Base-by-base conservation (phyloP, 2,329 filamentous ascomycete species). In the Thelonectria olida region DNA sequence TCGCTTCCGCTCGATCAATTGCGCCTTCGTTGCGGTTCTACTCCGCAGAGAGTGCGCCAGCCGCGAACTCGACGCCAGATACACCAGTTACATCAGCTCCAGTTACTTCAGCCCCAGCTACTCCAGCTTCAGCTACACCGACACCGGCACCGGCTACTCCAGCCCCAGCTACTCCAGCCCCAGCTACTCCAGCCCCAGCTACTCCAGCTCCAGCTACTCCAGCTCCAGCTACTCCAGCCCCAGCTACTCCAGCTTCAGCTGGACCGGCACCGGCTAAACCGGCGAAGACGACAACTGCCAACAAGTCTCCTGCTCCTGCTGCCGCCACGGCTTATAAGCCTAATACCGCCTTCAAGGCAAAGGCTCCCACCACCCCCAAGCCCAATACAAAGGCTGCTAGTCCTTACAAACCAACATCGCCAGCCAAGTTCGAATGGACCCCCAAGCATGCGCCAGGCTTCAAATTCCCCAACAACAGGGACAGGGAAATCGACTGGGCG, bases 401-500 rank as follows among this genome's bases (percentile, higher is more conserved):
- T n/a, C n/a, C n/a, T n/a, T 19, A 23, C 10, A 9, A 4, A 13
- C 7, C 34, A 42, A 20, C 22, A 31, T 19, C 39, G 10, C 41
- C 41, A 20, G 5, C 42, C 7, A 13, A 20, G 7, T 12, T 51
- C 9, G 13, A 19, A 10, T 57, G 59, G 54, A 22, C 13, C 1
- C 55, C 66, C 20, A 55, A 38, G 3, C 42, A 45, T 15, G 61
- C 66, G 10, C 58, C 66, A 13, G 55, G 66, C 19, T 60, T 49
- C 42, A 51, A 47, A 31, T 48, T 27, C 6, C 36, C 25, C 10
- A 53, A 42, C 31, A 59, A 22, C 44, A 36, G 52, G 25, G 47
- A 20, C n/a, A 49, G 67, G 9, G 69, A 75, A 2, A 80, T 88
- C 62, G 90, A 97, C 83, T 97, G 94, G 94, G 88, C 90, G 19